Base-by-base conservation (phyloP, 345 rosid genomes). In the Geranium rotundifolium region DNA sequence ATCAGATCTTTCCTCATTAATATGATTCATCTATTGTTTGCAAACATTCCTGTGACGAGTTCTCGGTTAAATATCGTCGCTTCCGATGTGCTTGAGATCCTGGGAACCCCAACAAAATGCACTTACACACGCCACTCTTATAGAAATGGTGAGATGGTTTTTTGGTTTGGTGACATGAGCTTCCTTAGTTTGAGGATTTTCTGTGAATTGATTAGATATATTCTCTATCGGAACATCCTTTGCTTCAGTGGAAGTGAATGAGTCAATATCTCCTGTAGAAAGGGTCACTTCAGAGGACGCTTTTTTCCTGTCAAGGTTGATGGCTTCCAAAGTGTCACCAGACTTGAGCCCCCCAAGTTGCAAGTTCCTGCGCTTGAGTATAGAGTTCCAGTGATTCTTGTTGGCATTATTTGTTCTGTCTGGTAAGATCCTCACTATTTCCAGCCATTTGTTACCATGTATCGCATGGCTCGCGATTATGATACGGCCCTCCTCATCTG, bases 401-500 rank as follows among this genome's bases (percentile, higher is more conserved):
- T 0, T 23, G 27, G 2, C 27, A 23, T 23, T 23, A 2, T 23
- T 2, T 23, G 2, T 23, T 23, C 27, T 23, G 27, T 2, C 27
- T 23, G 27, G 27, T 23, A 23, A 23, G 2, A 23, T 23, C 27
- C 27, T 23, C 27, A 23, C 27, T 23, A 23, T 23, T 23, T 23
- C 2, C 27, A 2, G 1, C 27, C 27, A 23, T 23, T 23, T 2
- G 27, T 23, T 23, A 23, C 2, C 27, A 23, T 23, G 1, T 23
- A 77, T 65, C 14, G 82, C 76, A 60, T 89, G 95, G 20, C 85
- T 88, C 17, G 77, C 65, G 54, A 89, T 79, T 18, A 92, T 89
- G 66, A 85, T 78, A 15, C 30, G 73, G 57, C 89, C 98, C 77
- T 92, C 97, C 73, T 87, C 95, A 57, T 83, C 96, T 92, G 75